Evolutionary conservation across 371 early-diverging fungal species (phyloP), one percentile per base, ranked within the genome.

Genomic region (Capniomyces stellatus): DNA sequence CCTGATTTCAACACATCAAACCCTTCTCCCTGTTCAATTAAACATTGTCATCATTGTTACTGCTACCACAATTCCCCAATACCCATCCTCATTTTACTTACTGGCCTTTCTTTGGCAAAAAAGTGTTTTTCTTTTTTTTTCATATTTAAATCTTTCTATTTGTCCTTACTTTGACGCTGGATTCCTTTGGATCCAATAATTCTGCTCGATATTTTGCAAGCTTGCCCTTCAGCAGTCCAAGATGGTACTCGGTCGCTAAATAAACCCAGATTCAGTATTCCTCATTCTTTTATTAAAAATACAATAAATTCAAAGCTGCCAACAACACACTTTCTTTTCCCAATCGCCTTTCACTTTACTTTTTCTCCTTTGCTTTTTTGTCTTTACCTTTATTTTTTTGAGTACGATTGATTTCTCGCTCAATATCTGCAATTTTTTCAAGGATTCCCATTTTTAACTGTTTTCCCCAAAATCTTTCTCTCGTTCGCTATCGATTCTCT

Each of bases 1-100:
- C 99, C 99, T 29, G 89, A 87, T 71, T 95, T 89, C 77, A 92
- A 89, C 27, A 97, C 95, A 75, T 96, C 97, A 64, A 96, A 96
- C 27, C 94, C 97, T 59, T 85, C 92, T 40, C 92, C 95, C 81
- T 83, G 63, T 22, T 22, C 3, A 8, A 55, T 24, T 24, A 43
- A 29, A 30, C 29, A 49, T 1, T 8, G 3, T 30, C 8, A 51
- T 60, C 44, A 66, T 71, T 55, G 69, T 71, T 57, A 74, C 69
- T 13, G n/a, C n/a, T n/a, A n/a, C n/a, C n/a, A n/a, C n/a, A n/a
- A n/a, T n/a, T n/a, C n/a, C n/a, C n/a, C n/a, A n/a, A n/a, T n/a
- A n/a, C n/a, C n/a, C n/a, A n/a, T n/a, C n/a, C n/a, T n/a, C n/a
- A n/a, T n/a, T n/a, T n/a, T n/a, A n/a, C n/a, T n/a, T n/a, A n/a